These are phyloP conservation scores for Leptosphaerulina australis DNA, from an alignment of 2,329 filamentous ascomycete species.

Conservation along the genomic window DNA sequence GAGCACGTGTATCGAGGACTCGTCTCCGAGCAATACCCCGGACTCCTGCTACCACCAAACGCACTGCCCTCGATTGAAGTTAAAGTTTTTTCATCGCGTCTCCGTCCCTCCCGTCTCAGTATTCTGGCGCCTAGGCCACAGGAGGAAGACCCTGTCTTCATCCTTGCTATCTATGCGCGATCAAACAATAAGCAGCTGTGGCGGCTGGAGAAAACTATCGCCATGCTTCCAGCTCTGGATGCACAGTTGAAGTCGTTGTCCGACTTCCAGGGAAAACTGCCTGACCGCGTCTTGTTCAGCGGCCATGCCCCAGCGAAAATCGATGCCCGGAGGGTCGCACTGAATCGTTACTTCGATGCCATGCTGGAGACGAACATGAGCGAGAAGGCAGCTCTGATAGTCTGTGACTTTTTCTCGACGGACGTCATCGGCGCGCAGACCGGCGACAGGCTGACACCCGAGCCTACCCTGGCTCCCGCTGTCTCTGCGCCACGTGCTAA, in stretches of 20 bases:
- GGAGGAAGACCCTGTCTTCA: slow-evolving; percentile 94
- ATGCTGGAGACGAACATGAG: slow-evolving; percentile 84
- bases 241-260: slow-evolving; percentile 75
- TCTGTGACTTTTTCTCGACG: slow-evolving; percentile 84
- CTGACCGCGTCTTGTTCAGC: slow-evolving; percentile 84
- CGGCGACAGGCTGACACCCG: slow-evolving; percentile 61
- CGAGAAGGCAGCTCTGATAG: slow-evolving; percentile 73
- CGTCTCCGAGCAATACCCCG: slow-evolving; percentile 83
- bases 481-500: slow-evolving; percentile 56
- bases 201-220: slow-evolving; percentile 91
- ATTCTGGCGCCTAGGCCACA: slow-evolving; percentile 77
- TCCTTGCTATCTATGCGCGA: slow-evolving; percentile 81
- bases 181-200: slow-evolving; percentile 80
- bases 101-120: slow-evolving; percentile 88
- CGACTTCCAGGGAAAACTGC: slow-evolving; percentile 75
- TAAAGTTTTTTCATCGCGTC: slow-evolving; percentile 89
- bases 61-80: slow-evolving; percentile 85
- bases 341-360: slow-evolving; percentile 85
- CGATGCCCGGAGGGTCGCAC: slow-evolving; percentile 78
- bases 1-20: slow-evolving; percentile 74
- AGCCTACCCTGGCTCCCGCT: slow-evolving; percentile 55
- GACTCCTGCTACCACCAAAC: slow-evolving; percentile 83
- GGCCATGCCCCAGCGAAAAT: slow-evolving; percentile 94
- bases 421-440: slow-evolving; percentile 66
- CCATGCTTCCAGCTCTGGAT: slow-evolving; percentile 81